Percentiles rank a stretch among this genome's conserved stretches.
Evolutionary conservation across 1,284 basidiomycete species (phyloP).

Genomic region (Cerrena zonata): DNA sequence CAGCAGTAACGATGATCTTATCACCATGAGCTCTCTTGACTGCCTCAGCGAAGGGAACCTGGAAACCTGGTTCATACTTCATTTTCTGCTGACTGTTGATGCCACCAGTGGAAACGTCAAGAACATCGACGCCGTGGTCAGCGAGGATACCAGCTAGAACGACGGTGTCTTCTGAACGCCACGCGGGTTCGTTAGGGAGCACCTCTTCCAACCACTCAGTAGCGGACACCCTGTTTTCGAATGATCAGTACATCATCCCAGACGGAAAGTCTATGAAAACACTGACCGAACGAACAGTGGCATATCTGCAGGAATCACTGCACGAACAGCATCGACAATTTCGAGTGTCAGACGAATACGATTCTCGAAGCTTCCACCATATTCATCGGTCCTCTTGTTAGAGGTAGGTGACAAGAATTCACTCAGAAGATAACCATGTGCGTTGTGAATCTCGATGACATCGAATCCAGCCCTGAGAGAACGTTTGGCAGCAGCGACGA

Average conservation of each 20-base stretch:
- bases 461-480: constrained; percentile 45
- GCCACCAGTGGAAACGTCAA: constrained; percentile 50
- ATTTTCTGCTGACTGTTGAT: constrained; percentile 33
- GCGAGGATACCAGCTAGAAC: constrained; percentile 40
- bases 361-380: constrained; percentile 54
- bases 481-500: constrained; percentile 49
- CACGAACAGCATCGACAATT: constrained; percentile 42
- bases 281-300: constrained; percentile 66
- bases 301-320: constrained; percentile 49
- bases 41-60: constrained; percentile 44
- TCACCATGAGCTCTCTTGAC: constrained; percentile 41
- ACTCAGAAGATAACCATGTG: constrained; percentile 38
- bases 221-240: constrained; percentile 42
- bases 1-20: constrained; percentile 46
- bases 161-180: constrained; percentile 52
- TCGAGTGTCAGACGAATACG: constrained; percentile 43
- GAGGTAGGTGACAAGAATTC: constrained; percentile 50
- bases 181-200: constrained; percentile 38
- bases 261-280: not conserved
- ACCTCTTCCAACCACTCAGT: constrained; percentile 51
- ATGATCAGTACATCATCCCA: constrained; percentile 8
- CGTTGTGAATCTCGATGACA: constrained; percentile 34
- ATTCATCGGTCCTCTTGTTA: constrained; percentile 55
- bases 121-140: constrained; percentile 47
- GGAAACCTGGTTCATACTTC: constrained; percentile 35